Conservation (phyloP, 257 asterid genomes). For the Solanum corneliomulleri region DNA sequence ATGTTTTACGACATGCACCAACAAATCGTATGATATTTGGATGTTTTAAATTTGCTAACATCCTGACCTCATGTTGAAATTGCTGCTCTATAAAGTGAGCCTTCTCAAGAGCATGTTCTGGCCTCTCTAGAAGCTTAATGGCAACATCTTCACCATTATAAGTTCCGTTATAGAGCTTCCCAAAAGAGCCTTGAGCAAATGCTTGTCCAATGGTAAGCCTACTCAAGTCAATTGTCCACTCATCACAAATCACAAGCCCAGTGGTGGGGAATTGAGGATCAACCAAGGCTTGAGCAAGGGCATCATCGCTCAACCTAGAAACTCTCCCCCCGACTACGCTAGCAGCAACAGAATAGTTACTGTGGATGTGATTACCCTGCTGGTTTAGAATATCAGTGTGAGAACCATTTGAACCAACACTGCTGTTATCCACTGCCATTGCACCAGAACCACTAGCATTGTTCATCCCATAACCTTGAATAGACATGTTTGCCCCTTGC, state of each 20-base stretch:
- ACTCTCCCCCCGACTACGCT: slow-evolving; percentile 63
- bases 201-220: slow-evolving; percentile 92
- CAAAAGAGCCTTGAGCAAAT: slow-evolving; percentile 96
- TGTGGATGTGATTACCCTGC: slow-evolving; percentile 27
- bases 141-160: slow-evolving; percentile 94
- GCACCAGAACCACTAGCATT: slow-evolving; percentile 42
- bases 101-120: slow-evolving; percentile 66
- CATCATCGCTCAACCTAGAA: slow-evolving; percentile 64
- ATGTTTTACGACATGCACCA: slow-evolving; percentile 87
- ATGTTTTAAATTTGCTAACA: slow-evolving; percentile 77
- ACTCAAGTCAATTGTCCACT: slow-evolving; percentile 88
- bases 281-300: slow-evolving; percentile 81
- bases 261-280: slow-evolving; percentile 74
- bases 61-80: slow-evolving; percentile 94
- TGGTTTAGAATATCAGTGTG: slow-evolving; percentile 68
- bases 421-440: slow-evolving; percentile 78
- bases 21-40: slow-evolving; percentile 86
- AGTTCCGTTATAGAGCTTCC: slow-evolving; percentile 81
- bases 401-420: slow-evolving; percentile 78
- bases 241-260: slow-evolving; percentile 76
- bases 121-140: slow-evolving; percentile 86
- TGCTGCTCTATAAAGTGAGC: slow-evolving; percentile 90
- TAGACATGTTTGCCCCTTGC: slow-evolving; percentile 80
- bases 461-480: slow-evolving; percentile 80
- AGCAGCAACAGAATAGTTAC: slow-evolving; percentile 50